These are phyloP conservation scores for Chytriomyces sp. DNA, from an alignment of 192 early-diverging fungal genomes.

Conservation along the genomic window DNA sequence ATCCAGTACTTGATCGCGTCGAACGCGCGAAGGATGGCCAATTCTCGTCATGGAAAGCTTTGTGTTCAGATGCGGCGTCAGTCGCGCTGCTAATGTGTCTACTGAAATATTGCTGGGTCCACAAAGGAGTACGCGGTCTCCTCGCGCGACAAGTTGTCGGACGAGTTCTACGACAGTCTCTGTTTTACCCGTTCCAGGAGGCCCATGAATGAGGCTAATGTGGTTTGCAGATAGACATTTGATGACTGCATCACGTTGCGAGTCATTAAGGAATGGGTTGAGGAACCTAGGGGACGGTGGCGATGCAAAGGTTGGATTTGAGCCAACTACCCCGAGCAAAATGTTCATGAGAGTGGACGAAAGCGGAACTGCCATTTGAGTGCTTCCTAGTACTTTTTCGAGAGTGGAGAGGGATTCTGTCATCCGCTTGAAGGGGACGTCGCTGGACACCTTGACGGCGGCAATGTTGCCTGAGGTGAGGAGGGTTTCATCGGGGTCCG, in stretches of 20 bases:
- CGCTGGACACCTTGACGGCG: background rate
- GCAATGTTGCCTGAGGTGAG: background rate
- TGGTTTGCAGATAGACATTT: background rate
- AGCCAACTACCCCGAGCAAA: background rate
- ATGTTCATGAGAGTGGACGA: background rate
- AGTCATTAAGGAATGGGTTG: conserved; percentile 2
- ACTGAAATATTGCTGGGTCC: conserved; percentile 89
- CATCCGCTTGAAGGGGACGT: conserved; percentile 8
- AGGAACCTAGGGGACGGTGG: background rate
- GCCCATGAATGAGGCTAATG: conserved; percentile 49
- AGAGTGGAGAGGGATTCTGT: background rate
- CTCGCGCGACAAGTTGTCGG: conserved; percentile 66
- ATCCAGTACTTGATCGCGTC: conserved; percentile 51
- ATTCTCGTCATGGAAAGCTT: conserved; percentile 70
- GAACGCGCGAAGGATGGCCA: conserved; percentile 83
- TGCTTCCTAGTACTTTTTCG: background rate
- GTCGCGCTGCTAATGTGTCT: conserved; percentile 83
- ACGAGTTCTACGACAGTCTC: conserved; percentile 85
- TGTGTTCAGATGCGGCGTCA: conserved; percentile 52
- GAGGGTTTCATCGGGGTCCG: background rate
- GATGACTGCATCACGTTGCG: background rate
- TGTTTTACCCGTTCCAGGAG: conserved; percentile 77
- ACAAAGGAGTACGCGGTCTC: conserved; percentile 78
- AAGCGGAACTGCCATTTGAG: background rate
- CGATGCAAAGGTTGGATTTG: background rate